Percentiles rank a stretch among this genome's conserved stretches.
phyloP scores from a whole-genome alignment of 73 alveolate genomes.

The Urostyla sp. region DNA sequence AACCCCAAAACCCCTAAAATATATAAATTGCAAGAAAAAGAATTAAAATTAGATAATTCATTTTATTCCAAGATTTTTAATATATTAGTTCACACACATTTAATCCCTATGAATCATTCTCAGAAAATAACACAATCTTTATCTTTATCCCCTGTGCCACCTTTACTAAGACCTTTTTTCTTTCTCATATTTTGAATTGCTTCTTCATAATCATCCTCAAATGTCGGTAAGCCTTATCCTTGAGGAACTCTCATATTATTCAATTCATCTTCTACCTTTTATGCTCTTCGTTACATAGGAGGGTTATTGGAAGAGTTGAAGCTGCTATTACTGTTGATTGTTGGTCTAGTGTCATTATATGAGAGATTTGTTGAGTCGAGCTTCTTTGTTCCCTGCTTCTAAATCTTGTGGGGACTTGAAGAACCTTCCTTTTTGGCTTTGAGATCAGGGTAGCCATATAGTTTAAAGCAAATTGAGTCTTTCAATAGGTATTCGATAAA shows the following conservation, averaged over 20 bases:
- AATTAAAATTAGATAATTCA: no score
- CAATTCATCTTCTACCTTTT: conserved; percentile 11
- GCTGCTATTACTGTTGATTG: neutral
- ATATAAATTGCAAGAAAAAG: no score
- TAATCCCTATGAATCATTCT: no score
- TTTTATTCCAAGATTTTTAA: no score
- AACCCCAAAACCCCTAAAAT: no score
- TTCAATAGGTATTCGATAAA: conserved; percentile 68
- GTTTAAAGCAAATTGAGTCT: conserved; percentile 65
- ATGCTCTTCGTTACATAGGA: conserved; percentile 20
- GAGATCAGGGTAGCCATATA: conserved; percentile 47
- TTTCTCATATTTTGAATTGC: neutral
- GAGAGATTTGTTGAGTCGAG: conserved; percentile 2
- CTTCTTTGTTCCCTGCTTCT: neutral
- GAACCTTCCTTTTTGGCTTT: no score
- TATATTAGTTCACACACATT: no score
- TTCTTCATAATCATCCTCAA: conserved; percentile 13
- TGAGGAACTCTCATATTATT: neutral
- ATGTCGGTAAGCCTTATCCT: conserved; percentile 19
- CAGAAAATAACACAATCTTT: conserved; percentile 49
- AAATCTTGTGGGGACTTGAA: conserved; percentile 29
- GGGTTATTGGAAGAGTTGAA: neutral
- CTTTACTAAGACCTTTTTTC: conserved; percentile 42
- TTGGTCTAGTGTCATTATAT: neutral
- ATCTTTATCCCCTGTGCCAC: conserved; percentile 44